A percentile compares a stretch with the other conserved stretches of the same genome.
phyloP scores from a whole-genome alignment of 2,329 filamentous ascomycete genomes.

The Intubia oerlemansii region DNA sequence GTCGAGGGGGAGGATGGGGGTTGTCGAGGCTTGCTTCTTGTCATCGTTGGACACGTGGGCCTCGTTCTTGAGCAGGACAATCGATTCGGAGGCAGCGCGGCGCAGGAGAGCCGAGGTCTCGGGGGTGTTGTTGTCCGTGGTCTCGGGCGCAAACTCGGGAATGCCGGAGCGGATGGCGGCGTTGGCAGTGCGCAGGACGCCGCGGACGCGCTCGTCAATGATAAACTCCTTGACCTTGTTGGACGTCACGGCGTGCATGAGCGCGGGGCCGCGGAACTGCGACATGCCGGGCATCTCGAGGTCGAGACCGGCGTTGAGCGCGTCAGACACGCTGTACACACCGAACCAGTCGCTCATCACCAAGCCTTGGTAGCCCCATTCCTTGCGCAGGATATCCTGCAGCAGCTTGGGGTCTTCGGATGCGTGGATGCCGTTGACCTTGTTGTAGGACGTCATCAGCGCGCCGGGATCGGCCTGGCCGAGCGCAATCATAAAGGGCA shows the following conservation, averaged over 20 bases:
- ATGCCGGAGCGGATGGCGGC: background rate
- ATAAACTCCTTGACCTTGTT: conserved; percentile 9
- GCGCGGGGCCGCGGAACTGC: conserved; percentile 9
- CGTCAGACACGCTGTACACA: conserved; percentile 11
- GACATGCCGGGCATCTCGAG: conserved; percentile 14
- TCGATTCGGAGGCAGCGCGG: conserved; percentile 4
- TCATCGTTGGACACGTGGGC: conserved; percentile 11
- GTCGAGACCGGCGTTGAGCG: conserved; percentile 10
- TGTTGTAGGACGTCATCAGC: conserved; percentile 19
- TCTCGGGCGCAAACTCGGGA: conserved; percentile 4
- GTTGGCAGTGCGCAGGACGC: conserved; percentile 10
- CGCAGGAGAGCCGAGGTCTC: conserved; percentile 5
- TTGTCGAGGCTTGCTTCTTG: too few relatives aligned
- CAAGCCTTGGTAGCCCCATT: conserved; percentile 18
- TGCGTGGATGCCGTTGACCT: conserved; percentile 17
- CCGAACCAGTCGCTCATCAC: conserved; percentile 19
- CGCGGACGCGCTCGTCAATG: conserved; percentile 12
- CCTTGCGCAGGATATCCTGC: conserved; percentile 14
- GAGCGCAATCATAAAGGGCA: conserved; percentile 18
- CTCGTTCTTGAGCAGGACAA: conserved; percentile 24
- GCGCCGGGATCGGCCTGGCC: conserved; percentile 8
- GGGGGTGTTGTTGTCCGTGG: conserved; percentile 1
- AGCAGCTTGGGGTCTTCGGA: conserved; percentile 16
- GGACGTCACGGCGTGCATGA: conserved; percentile 2
- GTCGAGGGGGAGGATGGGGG: conserved; percentile 23